These are phyloP conservation scores for Boletus smithii DNA, from an alignment of 1,284 basidiomycete genomes.

Conservation along the genomic window DNA sequence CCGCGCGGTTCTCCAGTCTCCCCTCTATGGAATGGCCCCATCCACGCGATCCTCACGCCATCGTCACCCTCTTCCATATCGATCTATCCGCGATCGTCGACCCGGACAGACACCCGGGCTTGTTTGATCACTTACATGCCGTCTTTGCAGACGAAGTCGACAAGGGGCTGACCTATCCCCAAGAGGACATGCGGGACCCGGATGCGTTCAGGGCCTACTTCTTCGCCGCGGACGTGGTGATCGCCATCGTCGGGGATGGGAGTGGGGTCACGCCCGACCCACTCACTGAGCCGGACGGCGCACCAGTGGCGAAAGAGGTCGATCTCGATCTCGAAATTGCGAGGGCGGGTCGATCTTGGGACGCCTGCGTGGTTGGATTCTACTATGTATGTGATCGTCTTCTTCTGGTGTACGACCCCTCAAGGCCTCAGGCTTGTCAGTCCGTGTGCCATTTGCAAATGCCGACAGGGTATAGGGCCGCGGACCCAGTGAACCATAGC, in stretches of 20 bases:
- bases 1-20: slow-evolving; percentile 29
- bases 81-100: slow-evolving; percentile 41
- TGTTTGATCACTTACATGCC: slow-evolving; percentile 59
- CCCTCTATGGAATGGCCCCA: slow-evolving; percentile 35
- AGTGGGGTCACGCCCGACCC: neutral
- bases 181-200: slow-evolving; percentile 58
- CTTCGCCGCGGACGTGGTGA: slow-evolving; percentile 70
- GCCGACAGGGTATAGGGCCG: slow-evolving; percentile 6
- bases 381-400: slow-evolving; percentile 64
- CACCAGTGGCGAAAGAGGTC: slow-evolving; percentile 26
- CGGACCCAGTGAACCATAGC: neutral
- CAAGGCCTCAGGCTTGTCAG: neutral
- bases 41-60: slow-evolving; percentile 21
- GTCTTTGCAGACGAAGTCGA: slow-evolving; percentile 75
- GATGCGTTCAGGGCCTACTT: slow-evolving; percentile 70
- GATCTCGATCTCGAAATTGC: slow-evolving; percentile 43
- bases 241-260: slow-evolving; percentile 52
- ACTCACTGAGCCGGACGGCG: neutral
- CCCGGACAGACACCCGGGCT: slow-evolving; percentile 35
- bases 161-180: slow-evolving; percentile 80
- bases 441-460: neutral
- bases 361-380: slow-evolving; percentile 70
- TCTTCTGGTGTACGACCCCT: neutral
- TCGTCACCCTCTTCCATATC: slow-evolving; percentile 63
- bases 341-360: slow-evolving; percentile 54